Percentiles rank a stretch among this genome's conserved stretches.
phyloP scores from a whole-genome alignment of 1,284 basidiomycete genomes.

The Microbotryomycetes sp. region DNA sequence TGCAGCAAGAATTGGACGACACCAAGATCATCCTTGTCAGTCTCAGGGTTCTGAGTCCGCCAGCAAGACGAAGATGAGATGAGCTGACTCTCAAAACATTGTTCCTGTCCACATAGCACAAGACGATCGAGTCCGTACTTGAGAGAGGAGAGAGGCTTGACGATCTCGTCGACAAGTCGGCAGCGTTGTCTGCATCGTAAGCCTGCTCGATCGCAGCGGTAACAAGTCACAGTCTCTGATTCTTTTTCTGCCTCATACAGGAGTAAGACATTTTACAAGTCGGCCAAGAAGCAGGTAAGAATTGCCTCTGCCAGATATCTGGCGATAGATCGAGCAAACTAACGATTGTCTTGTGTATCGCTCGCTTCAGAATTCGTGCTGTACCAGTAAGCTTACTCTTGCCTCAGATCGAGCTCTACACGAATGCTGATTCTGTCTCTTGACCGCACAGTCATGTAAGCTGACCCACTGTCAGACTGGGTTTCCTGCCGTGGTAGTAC shows the following conservation, averaged over 20 bases:
- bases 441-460: neutral
- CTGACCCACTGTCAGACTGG: too few species aligned
- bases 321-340: too few species aligned
- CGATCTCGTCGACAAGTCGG: slow-evolving; percentile 91
- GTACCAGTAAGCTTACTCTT: slow-evolving; percentile 10
- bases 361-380: slow-evolving; percentile 25
- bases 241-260: neutral
- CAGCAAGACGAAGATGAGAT: too few species aligned
- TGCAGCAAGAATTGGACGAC: slow-evolving; percentile 97
- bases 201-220: neutral
- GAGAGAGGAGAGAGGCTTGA: slow-evolving; percentile 96
- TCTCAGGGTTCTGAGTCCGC: slow-evolving; percentile 26
- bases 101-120: slow-evolving; percentile 59
- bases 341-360: neutral
- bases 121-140: slow-evolving; percentile 97
- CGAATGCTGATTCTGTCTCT: neutral
- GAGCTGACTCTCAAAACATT: too few species aligned
- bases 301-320: neutral
- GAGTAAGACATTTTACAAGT: slow-evolving; percentile 68
- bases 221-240: neutral
- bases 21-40: slow-evolving; percentile 94
- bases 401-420: neutral
- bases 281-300: slow-evolving; percentile 75
- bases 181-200: slow-evolving; percentile 62
- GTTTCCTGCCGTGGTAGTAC: too few species aligned